Evolutionary conservation across 129 eudicot genomes (phyloP), one percentile per base, ranked within the genome.

Genomic region (Artemisia tridentata): DNA sequence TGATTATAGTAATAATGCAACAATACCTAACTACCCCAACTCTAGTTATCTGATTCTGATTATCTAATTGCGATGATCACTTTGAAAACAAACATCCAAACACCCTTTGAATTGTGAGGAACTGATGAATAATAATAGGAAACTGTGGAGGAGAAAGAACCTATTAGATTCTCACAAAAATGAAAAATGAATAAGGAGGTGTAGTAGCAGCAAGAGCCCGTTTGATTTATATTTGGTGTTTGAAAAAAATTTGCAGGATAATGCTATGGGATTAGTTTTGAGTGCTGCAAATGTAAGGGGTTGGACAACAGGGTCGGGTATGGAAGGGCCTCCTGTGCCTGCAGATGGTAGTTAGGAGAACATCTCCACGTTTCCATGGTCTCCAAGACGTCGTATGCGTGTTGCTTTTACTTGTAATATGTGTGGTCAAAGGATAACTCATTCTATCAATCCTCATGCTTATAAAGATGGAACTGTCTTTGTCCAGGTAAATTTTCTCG

Each of bases 391-490:
- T 11, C 81, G 96, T 45, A 93, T 93, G 98, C 92, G 86, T 16
- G 95, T 93, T 67, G 96, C 98, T 14, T 93, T 93, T 68, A 89
- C 97, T 61, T 93, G 97, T 72, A 93, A 93, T 51, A 91, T 93
- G 5, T 93, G 98, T 74, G 91, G 96, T 51, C 92, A 89, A 63
- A 82, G 97, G 18, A 93, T 97, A 41, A 93, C 97, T 14, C 90
- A 92, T 1, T 96, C 98, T 31, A 87, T 93, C 65, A 93, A 93
- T 84, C 98, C 91, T 0, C 98, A 89, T 75, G 98, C 97, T 54
- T 93, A 93, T 69, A 93, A 92, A 19, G 96, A 93, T 77, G 98
- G 98, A 70, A 89, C 98, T 4, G 97, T 93, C 55, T 93, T 93
- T 53, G 97, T 93, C 6, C 97, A 93, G 98, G 98, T 93, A 85